Percentiles rank a stretch among this genome's conserved stretches.
Conservation (phyloP, 208 protist genomes). For the Leishmania gerbilli region DNA sequence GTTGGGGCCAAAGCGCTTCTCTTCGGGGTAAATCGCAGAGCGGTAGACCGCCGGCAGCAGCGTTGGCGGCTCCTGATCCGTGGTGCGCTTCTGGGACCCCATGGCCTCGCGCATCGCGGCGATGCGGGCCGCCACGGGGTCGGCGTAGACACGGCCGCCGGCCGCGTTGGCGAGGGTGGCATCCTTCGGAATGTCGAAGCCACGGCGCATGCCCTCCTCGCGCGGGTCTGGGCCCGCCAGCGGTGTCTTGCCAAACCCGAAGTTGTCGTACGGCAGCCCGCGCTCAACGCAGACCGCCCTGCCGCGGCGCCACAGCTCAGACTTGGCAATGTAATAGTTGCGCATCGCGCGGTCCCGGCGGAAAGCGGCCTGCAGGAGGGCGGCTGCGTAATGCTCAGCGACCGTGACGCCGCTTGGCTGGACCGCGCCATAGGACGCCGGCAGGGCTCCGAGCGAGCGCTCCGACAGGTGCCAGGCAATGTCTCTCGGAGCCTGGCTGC, state of each 20-base stretch:
- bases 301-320: constrained; percentile 61
- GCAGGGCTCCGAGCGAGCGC: constrained; percentile 41
- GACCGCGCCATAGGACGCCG: constrained; percentile 23
- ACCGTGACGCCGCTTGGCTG: constrained; percentile 41
- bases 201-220: constrained; percentile 50
- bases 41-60: constrained; percentile 74
- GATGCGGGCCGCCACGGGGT: constrained; percentile 32
- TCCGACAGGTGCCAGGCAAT: constrained; percentile 76
- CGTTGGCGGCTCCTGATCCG: constrained; percentile 23
- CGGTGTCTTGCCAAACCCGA: constrained; percentile 61
- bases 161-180: constrained; percentile 21
- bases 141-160: constrained; percentile 20
- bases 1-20: constrained; percentile 80
- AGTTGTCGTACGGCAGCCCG: constrained; percentile 56
- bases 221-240: constrained; percentile 62
- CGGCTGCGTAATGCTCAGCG: constrained; percentile 82
- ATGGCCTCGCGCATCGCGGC: constrained; percentile 26
- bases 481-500: constrained; percentile 51
- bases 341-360: constrained; percentile 72
- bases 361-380: constrained; percentile 86
- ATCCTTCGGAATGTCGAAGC: constrained; percentile 51
- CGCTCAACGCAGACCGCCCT: constrained; percentile 61
- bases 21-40: constrained; percentile 61
- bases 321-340: constrained; percentile 45
- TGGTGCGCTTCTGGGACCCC: constrained; percentile 16